These are phyloP conservation scores for Lenzites betulinus DNA, from an alignment of 768 basidiomycete genomes.

Conservation along the genomic window DNA sequence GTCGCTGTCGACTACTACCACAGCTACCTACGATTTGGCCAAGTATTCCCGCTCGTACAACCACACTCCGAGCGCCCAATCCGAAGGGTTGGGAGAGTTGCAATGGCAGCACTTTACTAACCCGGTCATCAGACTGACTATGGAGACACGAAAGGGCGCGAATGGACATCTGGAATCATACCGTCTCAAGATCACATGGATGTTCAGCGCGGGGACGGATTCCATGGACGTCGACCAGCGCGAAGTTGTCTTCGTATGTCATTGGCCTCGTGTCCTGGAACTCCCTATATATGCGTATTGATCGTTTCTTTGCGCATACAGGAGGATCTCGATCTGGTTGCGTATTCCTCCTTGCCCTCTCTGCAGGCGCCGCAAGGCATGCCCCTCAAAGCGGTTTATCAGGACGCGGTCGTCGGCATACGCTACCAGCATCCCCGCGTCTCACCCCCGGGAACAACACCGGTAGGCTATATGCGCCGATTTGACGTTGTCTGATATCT, in stretches of 20 bases:
- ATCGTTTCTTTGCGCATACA: slow-evolving; percentile 32
- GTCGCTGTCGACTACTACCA: slow-evolving; percentile 59
- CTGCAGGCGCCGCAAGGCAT: slow-evolving; percentile 49
- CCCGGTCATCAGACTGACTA: slow-evolving; percentile 59
- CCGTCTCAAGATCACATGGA: slow-evolving; percentile 66
- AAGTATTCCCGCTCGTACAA: slow-evolving; percentile 76
- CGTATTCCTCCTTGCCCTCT: slow-evolving; percentile 55
- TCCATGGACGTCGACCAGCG: slow-evolving; percentile 45
- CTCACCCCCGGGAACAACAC: slow-evolving; percentile 29
- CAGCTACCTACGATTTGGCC: slow-evolving; percentile 53
- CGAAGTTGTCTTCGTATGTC: slow-evolving; percentile 68
- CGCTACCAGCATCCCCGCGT: slow-evolving; percentile 63
- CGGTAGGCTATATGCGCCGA: slow-evolving; percentile 29
- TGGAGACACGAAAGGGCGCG: slow-evolving; percentile 55
- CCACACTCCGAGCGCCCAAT: slow-evolving; percentile 13
- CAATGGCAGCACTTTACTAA: slow-evolving; percentile 85
- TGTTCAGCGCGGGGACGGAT: slow-evolving; percentile 41
- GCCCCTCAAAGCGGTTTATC: slow-evolving; percentile 81
- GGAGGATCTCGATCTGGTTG: slow-evolving; percentile 79
- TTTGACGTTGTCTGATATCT: slow-evolving; percentile 1
- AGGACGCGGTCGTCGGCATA: slow-evolving; percentile 71
- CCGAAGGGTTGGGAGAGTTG: slow-evolving; percentile 30
- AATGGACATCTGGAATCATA: slow-evolving; percentile 59
- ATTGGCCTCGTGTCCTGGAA: slow-evolving; percentile 1
- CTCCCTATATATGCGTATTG: not conserved